Conservation (phyloP, 192 early-diverging fungal genomes). For the Cladochytrium replicatum region DNA sequence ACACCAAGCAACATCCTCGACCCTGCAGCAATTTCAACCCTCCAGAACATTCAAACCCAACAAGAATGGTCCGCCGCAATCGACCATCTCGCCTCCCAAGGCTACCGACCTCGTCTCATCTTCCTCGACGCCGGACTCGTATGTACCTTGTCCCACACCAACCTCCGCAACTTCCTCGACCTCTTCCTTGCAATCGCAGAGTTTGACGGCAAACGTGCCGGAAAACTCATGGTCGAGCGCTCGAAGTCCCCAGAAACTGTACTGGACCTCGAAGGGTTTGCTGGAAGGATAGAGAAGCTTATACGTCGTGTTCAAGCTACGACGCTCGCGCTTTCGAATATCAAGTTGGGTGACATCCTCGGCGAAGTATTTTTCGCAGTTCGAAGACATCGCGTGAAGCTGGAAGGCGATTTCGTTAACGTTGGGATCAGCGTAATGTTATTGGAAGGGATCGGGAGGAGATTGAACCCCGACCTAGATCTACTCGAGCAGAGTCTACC, state of each 20-base stretch:
- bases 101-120: slow-evolving; percentile 65
- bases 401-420: slow-evolving; percentile 94
- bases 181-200: slow-evolving; percentile 77
- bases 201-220: slow-evolving; percentile 78
- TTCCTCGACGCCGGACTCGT: slow-evolving; percentile 91
- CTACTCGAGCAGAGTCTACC: slow-evolving; percentile 75
- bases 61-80: no score
- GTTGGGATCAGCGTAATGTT: slow-evolving; percentile 84
- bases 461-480: slow-evolving; percentile 84
- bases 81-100: slow-evolving; percentile 18
- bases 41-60: no score
- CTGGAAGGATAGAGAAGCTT: slow-evolving; percentile 70
- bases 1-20: no score
- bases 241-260: slow-evolving; percentile 63
- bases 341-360: slow-evolving; percentile 78
- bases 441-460: slow-evolving; percentile 87
- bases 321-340: slow-evolving; percentile 66
- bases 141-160: slow-evolving; percentile 57
- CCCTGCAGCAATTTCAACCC: no score
- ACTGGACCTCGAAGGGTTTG: slow-evolving; percentile 67
- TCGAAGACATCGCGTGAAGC: slow-evolving; percentile 79
- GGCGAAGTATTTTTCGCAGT: slow-evolving; percentile 73
- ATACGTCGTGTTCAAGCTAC: slow-evolving; percentile 57
- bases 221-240: slow-evolving; percentile 78
- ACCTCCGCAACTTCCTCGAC: slow-evolving; percentile 83